Evolutionary conservation across 305 asterid species (phyloP).

Genomic region (Fraxinus platypoda): DNA sequence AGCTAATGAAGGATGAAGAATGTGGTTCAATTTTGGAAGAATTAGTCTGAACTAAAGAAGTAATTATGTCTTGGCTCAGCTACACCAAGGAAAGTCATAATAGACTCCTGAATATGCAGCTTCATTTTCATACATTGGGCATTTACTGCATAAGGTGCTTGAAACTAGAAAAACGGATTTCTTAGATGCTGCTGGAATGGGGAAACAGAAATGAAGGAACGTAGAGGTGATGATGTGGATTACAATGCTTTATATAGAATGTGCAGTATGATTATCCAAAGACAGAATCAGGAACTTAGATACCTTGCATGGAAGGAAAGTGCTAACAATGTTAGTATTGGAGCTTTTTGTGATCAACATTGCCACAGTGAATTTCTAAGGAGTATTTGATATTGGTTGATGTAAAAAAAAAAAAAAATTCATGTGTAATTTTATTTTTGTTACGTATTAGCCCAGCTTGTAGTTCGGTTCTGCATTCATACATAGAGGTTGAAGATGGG

Average conservation of each 20-base stretch:
- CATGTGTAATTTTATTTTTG: no score
- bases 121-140: neutral
- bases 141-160: neutral
- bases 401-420: no score
- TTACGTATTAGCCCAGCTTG: no score
- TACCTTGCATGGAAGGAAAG: neutral
- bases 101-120: neutral
- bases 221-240: neutral
- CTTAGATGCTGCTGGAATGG: neutral
- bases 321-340: neutral
- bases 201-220: neutral
- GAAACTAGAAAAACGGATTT: neutral
- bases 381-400: neutral
- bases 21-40: conserved; percentile 23
- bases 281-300: neutral
- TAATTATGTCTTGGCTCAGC: neutral
- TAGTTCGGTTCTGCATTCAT: no score
- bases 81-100: neutral
- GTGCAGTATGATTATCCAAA: neutral
- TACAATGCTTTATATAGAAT: neutral
- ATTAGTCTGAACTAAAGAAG: neutral
- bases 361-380: neutral
- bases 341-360: neutral
- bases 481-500: neutral
- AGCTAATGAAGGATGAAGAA: conserved; percentile 54